Conservation (phyloP, 805 yeast genomes). For the Kuraishia ogatae region DNA sequence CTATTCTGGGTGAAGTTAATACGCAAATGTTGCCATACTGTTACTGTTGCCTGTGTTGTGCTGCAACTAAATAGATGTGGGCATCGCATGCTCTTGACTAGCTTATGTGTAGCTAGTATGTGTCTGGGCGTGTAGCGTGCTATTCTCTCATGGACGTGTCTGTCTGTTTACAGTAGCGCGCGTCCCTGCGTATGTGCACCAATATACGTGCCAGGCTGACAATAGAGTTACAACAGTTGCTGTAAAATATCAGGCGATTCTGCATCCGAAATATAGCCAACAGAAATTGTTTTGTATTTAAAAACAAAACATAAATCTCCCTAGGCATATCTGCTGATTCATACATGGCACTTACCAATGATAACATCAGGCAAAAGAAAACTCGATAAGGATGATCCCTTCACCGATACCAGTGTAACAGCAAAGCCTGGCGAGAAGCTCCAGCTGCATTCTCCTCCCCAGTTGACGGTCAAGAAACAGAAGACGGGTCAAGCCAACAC, state of each 20-base stretch:
- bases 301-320: too few species aligned
- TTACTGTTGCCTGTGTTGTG: too few species aligned
- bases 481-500: not conserved
- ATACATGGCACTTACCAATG: not conserved
- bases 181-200: not conserved
- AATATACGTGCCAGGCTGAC: too few species aligned
- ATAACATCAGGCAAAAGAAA: not conserved
- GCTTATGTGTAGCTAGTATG: not conserved
- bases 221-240: too few species aligned
- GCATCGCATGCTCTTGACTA: not conserved
- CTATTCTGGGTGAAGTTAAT: too few species aligned
- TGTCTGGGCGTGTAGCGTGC: not conserved
- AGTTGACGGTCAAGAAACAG: slow-evolving; percentile 4
- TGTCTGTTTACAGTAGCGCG: not conserved
- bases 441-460: slow-evolving; percentile 4
- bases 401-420: slow-evolving; percentile 5
- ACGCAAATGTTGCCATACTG: too few species aligned
- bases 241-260: too few species aligned
- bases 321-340: not conserved
- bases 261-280: too few species aligned
- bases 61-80: not conserved
- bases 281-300: too few species aligned
- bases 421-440: not conserved
- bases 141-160: not conserved
- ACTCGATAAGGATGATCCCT: slow-evolving; percentile 6